phyloP scores from a whole-genome alignment of 2,329 filamentous ascomycete species.

The Talaromyces sp. region DNA sequence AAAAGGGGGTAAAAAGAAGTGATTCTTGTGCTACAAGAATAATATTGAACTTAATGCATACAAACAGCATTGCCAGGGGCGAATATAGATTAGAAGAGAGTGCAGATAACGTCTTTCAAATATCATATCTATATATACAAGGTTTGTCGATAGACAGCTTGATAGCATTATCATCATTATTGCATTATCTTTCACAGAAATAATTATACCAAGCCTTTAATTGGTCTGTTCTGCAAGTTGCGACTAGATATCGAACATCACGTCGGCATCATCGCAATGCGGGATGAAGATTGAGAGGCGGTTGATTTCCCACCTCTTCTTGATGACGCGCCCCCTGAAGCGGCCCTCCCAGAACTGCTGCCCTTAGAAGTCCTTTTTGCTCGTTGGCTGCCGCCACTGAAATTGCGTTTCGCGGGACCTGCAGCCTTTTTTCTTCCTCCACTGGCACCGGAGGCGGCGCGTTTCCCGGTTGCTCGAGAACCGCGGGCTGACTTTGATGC shows the following conservation, averaged over 20 bases:
- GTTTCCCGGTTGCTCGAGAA: slow-evolving; percentile 1
- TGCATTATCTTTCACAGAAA: not conserved
- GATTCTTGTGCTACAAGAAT: slow-evolving; percentile 5
- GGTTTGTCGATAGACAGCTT: not conserved
- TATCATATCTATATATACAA: not conserved
- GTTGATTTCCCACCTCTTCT: not conserved
- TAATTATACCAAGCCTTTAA: not conserved
- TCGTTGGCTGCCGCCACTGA: not conserved
- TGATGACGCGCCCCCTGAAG: not conserved
- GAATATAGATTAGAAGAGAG: not conserved
- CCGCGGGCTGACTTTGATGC: slow-evolving; percentile 4
- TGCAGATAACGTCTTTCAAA: not conserved
- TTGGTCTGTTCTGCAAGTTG: not conserved
- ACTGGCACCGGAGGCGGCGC: not conserved
- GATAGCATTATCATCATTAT: not conserved
- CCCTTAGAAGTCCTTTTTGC: not conserved
- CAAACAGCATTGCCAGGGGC: not conserved
- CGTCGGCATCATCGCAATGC: slow-evolving; percentile 37
- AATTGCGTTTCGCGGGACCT: not conserved
- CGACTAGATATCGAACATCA: slow-evolving; percentile 12
- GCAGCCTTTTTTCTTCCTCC: not conserved
- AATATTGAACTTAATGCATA: not conserved
- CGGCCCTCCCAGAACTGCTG: slow-evolving; percentile 18
- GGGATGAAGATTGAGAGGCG: slow-evolving; percentile 18
- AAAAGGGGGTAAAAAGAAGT: slow-evolving; percentile 40